phyloP scores from a whole-genome alignment of 306 rosid species.

The Crotalaria pallida region DNA sequence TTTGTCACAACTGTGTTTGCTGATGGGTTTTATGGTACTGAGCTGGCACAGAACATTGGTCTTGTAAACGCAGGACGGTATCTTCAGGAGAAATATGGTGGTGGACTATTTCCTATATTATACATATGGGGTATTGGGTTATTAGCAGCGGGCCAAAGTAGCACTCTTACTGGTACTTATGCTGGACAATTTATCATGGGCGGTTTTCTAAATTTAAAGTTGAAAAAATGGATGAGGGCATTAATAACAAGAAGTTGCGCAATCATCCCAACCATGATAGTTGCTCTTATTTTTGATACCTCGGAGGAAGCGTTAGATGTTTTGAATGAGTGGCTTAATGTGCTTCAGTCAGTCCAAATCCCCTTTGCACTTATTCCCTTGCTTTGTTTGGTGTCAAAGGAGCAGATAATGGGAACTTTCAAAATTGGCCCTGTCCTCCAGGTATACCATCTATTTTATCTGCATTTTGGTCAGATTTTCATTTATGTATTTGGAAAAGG shows the following conservation, averaged over 20 bases:
- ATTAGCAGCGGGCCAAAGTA: constrained; percentile 96
- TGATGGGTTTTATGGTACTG: constrained; percentile 78
- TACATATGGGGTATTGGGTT: constrained; percentile 95
- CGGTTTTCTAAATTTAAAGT: constrained; percentile 74
- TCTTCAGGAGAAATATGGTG: constrained; percentile 81
- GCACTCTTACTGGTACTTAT: constrained; percentile 94
- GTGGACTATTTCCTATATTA: constrained; percentile 73
- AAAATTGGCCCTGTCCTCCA: constrained; percentile 63
- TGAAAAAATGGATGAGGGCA: constrained; percentile 93
- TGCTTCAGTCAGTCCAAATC: constrained; percentile 92
- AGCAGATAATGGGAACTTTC: constrained; percentile 86
- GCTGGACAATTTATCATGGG: constrained; percentile 99
- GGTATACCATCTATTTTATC: constrained; percentile 40
- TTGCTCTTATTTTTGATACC: constrained; percentile 77
- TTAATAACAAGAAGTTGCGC: constrained; percentile 88
- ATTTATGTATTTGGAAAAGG: not conserved
- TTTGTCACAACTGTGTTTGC: constrained; percentile 93
- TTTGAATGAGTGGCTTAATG: constrained; percentile 92
- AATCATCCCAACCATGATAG: constrained; percentile 79
- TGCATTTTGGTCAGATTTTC: not conserved
- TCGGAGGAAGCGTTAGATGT: constrained; percentile 58
- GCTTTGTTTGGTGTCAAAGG: constrained; percentile 87
- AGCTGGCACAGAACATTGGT: constrained; percentile 61
- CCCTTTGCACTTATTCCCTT: constrained; percentile 97
- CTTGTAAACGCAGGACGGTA: constrained; percentile 87